These are phyloP conservation scores for Talaromyces ruber DNA, from an alignment of 495 filamentous ascomycete genomes.

Conservation along the genomic window DNA sequence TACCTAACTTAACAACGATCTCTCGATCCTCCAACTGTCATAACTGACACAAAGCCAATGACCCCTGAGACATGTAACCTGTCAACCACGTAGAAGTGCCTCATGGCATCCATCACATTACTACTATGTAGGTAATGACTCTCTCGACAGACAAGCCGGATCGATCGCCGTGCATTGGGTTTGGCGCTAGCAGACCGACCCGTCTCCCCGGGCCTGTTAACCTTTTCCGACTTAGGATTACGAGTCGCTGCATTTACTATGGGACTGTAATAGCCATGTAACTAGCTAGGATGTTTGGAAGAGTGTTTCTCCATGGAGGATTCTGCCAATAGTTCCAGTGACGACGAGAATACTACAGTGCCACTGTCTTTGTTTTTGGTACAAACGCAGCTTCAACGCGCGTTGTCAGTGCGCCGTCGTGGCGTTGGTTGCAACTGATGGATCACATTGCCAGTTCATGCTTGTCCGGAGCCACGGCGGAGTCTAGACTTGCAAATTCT, in stretches of 20 bases:
- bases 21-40: neutral
- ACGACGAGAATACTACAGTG: neutral
- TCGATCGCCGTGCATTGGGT: neutral
- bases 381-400: too few relatives aligned
- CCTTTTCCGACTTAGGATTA: neutral
- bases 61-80: neutral
- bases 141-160: neutral
- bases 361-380: neutral
- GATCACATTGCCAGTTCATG: neutral
- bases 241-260: neutral
- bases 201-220: neutral
- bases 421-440: neutral
- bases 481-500: neutral
- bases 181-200: neutral
- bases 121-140: too few relatives aligned
- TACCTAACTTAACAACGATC: too few relatives aligned
- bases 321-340: neutral
- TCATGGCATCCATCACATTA: neutral
- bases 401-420: neutral
- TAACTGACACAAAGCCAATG: neutral
- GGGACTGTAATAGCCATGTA: neutral
- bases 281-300: neutral
- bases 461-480: neutral
- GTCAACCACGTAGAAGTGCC: neutral
- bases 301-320: neutral